Conservation (phyloP, 192 early-diverging fungal genomes). For the Chytriomyces confervae region DNA sequence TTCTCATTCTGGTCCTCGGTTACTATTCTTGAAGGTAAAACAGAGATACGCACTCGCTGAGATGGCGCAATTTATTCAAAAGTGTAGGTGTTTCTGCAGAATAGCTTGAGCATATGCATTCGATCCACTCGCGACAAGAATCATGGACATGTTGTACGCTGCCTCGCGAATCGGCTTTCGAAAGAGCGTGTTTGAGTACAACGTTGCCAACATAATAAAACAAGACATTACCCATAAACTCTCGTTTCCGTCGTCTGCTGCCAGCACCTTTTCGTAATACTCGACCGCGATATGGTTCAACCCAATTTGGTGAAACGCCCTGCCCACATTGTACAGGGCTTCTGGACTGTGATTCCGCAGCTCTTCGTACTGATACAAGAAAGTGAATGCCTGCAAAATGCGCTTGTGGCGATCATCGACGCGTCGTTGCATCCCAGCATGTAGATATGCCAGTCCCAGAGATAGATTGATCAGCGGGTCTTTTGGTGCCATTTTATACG, state of each 20-base stretch:
- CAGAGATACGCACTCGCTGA: no score
- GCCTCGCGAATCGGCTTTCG: conserved; percentile 70
- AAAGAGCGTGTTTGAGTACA: conserved; percentile 16
- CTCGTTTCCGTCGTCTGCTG: conserved; percentile 23
- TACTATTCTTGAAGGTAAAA: no score
- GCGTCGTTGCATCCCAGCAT: conserved; percentile 71
- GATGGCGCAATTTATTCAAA: conserved; percentile 46
- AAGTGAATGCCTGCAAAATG: conserved; percentile 67
- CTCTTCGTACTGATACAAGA: conserved; percentile 67
- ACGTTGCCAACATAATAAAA: not conserved
- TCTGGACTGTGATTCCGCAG: conserved; percentile 58
- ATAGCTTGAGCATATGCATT: conserved; percentile 71
- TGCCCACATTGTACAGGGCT: conserved; percentile 82
- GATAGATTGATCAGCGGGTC: conserved; percentile 73
- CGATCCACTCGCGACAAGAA: conserved; percentile 80
- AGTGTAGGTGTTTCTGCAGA: conserved; percentile 76
- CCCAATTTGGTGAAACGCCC: conserved; percentile 89
- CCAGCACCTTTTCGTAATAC: conserved; percentile 82
- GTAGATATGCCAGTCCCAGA: conserved; percentile 66
- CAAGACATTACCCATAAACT: not conserved
- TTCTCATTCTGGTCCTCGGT: no score
- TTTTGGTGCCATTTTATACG: conserved; percentile 62
- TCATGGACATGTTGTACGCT: conserved; percentile 88
- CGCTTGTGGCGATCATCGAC: conserved; percentile 73
- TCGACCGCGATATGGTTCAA: conserved; percentile 79